These are phyloP conservation scores for Cymbopogon flexuosus DNA, from an alignment of 202 grass and related monocot species.

Conservation along the genomic window DNA sequence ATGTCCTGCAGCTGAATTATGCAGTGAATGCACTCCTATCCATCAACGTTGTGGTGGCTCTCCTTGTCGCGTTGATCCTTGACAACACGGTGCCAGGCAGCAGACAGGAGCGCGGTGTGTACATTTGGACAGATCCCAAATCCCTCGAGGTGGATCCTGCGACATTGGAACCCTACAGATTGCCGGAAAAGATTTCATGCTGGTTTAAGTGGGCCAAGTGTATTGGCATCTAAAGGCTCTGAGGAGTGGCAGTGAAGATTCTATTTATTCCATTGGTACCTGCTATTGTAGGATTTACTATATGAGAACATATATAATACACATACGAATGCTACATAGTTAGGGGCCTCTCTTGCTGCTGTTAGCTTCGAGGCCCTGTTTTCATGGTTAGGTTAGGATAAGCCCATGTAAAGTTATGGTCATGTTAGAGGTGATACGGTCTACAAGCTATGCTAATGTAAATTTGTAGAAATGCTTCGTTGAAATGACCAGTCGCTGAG, in stretches of 20 bases:
- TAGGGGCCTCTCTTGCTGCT: not conserved
- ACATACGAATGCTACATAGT: conserved; percentile 14
- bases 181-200: conserved; percentile 74
- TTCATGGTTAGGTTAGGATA: not conserved
- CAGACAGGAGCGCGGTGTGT: conserved; percentile 86
- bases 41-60: conserved; percentile 81
- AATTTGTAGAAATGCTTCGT: not conserved
- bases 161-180: conserved; percentile 62
- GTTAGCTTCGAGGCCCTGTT: not conserved
- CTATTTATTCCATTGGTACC: conserved; percentile 30
- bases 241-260: not conserved
- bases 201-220: conserved; percentile 83
- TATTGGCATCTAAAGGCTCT: conserved; percentile 34
- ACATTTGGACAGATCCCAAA: conserved; percentile 87
- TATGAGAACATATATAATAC: conserved; percentile 14
- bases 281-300: not conserved
- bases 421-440: not conserved
- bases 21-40: conserved; percentile 80
- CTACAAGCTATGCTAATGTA: not conserved
- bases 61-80: conserved; percentile 73
- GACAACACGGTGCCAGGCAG: conserved; percentile 93
- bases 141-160: conserved; percentile 59
- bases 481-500: not conserved
- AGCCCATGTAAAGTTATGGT: conserved; percentile 22
- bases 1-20: conserved; percentile 63